Percentiles rank a stretch among this genome's conserved stretches.
phyloP scores from a whole-genome alignment of 305 asterid species.

The Fraxinus baroniana region DNA sequence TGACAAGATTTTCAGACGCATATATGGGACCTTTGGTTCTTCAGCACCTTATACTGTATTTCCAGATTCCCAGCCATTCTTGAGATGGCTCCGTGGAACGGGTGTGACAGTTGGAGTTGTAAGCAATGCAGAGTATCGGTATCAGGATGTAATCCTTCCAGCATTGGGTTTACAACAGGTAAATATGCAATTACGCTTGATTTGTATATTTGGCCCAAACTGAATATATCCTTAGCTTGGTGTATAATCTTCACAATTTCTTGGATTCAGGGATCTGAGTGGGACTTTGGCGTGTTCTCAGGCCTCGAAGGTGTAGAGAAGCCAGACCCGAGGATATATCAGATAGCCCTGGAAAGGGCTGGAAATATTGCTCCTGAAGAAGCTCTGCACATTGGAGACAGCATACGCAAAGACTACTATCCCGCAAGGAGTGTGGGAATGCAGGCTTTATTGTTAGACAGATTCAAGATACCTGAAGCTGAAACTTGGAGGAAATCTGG shows the following conservation, averaged over 20 bases:
- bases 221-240: neutral
- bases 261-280: conserved; percentile 76
- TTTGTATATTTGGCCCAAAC: neutral
- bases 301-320: conserved; percentile 76
- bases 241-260: neutral
- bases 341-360: conserved; percentile 71
- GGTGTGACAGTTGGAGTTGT: conserved; percentile 78
- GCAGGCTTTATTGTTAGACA: conserved; percentile 77
- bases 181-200: neutral
- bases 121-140: conserved; percentile 93
- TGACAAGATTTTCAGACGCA: conserved; percentile 80
- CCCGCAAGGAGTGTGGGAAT: conserved; percentile 82
- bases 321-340: conserved; percentile 57
- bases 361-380: conserved; percentile 70
- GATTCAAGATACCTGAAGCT: conserved; percentile 77
- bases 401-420: conserved; percentile 74
- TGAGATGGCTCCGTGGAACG: conserved; percentile 70
- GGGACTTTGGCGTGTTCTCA: conserved; percentile 87
- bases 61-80: conserved; percentile 81
- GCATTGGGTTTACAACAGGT: conserved; percentile 87
- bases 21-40: conserved; percentile 89
- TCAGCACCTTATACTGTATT: conserved; percentile 81
- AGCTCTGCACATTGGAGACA: conserved; percentile 89
- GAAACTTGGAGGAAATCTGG: conserved; percentile 79
- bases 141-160: conserved; percentile 89